Evolutionary conservation across 768 basidiomycete species (phyloP).

Genomic region (Vishniacozyma victoriae): DNA sequence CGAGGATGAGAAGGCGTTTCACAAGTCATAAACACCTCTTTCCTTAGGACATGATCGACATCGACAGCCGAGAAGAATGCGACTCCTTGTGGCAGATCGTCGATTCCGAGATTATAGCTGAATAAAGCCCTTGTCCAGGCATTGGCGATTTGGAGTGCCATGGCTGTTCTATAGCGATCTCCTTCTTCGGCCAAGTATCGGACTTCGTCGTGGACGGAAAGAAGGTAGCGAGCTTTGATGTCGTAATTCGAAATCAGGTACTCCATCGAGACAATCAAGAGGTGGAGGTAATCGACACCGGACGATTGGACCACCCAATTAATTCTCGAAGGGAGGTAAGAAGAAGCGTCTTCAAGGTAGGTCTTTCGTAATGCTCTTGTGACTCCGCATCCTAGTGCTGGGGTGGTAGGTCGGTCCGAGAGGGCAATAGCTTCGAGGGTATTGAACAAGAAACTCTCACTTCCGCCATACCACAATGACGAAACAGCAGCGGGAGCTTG

Average conservation of each 20-base stretch:
- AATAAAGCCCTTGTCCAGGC: constrained; percentile 90
- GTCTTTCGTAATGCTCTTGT: constrained; percentile 89
- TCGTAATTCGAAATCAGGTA: constrained; percentile 71
- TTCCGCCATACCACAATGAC: constrained; percentile 82
- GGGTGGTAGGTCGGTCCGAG: constrained; percentile 78
- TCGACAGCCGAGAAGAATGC: constrained; percentile 98
- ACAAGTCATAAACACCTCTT: constrained; percentile 94
- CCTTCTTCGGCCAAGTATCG: constrained; percentile 85
- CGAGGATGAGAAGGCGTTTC: constrained; percentile 84
- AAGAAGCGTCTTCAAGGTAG: constrained; percentile 61
- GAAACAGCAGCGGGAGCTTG: constrained; percentile 48
- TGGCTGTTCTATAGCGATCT: constrained; percentile 81
- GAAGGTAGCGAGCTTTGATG: constrained; percentile 85
- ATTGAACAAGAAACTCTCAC: constrained; percentile 95
- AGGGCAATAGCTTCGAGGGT: constrained; percentile 91
- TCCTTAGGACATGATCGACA: constrained; percentile 79
- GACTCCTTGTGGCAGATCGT: constrained; percentile 88
- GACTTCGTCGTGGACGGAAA: constrained; percentile 95
- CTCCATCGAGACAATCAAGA: constrained; percentile 92
- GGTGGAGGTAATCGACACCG: constrained; percentile 95
- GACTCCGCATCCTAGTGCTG: constrained; percentile 87
- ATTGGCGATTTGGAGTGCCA: constrained; percentile 91
- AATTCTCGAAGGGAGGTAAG: constrained; percentile 92
- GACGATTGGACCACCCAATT: constrained; percentile 99
- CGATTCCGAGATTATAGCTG: constrained; percentile 88